Base-by-base conservation (phyloP, 768 basidiomycete species). In the Xanthoconium stramineum region DNA sequence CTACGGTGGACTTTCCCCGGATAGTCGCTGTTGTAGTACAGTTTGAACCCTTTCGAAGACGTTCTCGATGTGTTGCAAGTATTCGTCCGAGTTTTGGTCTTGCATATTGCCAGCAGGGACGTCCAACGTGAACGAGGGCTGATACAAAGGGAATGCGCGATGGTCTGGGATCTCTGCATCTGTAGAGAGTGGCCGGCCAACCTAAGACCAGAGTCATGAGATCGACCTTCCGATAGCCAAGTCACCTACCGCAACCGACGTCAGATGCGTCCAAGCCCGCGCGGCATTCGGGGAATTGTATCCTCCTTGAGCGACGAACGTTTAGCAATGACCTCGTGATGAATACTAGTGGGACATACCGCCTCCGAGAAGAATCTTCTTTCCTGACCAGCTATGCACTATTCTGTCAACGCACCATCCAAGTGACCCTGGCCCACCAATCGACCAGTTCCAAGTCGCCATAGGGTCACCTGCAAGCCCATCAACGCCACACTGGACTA, bases 401-500 rank as follows among this genome's bases (percentile, higher is more conserved):
- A 85, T 73, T 14, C 74, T 74, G 5, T 76, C 69, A 1, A 90
- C 61, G 61, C 78, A 86, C 90, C 88, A 89, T 5, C 86, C 83
- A 52, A 94, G 69, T 0, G 83, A 85, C 0, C 91, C 88, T 4
- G 66, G 72, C 3, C 71, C 72, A 10, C 76, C 81, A 29, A 92
- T 69, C 6, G 80, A 76, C 85, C 86, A 86, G 68, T 92, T 86
- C 78, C 88, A 86, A 3, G 81, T 79, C 5, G 80, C 79, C 71
- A 86, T 85, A 2, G 89, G 87, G 69, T 97, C 95, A 0, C 88
- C 91, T 1, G 91, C 85, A 3, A 98, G 79, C 0, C 85, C 91
- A 61, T 98, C 95, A 2, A 84, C 83, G 2, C 95, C 95, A 54
- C 93, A 92, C 65, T 97, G 94, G 0, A 97, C 65, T 0, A 96